phyloP scores from a whole-genome alignment of 2,329 filamentous ascomycete genomes.

The Paecilomyces niveus region DNA sequence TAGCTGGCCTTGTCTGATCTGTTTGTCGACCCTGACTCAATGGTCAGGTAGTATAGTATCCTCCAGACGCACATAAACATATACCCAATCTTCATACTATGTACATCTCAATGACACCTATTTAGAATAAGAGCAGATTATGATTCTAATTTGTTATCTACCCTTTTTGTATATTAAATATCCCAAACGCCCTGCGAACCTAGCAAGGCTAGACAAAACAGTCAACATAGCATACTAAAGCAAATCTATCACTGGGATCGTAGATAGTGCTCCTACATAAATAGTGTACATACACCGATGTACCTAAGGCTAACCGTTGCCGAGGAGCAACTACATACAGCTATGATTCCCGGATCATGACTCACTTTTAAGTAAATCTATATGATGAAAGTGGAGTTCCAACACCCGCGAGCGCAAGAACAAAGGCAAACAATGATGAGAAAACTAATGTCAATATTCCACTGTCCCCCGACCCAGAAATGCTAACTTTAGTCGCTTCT shows the following conservation, averaged over 20 bases:
- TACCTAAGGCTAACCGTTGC: not conserved
- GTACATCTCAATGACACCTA: not conserved
- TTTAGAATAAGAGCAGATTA: not conserved
- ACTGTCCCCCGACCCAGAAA: conserved; percentile 28
- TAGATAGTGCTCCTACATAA: not conserved
- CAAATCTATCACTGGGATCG: not conserved
- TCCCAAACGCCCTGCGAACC: not conserved
- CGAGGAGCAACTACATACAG: not conserved
- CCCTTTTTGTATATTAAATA: not conserved
- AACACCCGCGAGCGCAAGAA: not conserved
- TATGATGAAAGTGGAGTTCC: not conserved
- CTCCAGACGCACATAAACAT: not conserved
- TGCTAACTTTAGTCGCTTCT: conserved; percentile 28
- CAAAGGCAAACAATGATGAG: not conserved
- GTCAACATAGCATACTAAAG: not conserved
- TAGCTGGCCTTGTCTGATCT: too few relatives aligned
- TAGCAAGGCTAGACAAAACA: not conserved
- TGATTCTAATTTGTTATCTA: not conserved
- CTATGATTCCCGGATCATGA: not conserved
- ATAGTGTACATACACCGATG: not conserved
- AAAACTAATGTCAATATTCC: conserved; percentile 7
- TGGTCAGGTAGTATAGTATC: not conserved
- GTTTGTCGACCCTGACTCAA: too few relatives aligned
- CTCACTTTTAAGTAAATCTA: not conserved
- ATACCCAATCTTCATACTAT: not conserved